Conservation (phyloP, 2,329 filamentous ascomycete genomes). For the Zarea fungicola region DNA sequence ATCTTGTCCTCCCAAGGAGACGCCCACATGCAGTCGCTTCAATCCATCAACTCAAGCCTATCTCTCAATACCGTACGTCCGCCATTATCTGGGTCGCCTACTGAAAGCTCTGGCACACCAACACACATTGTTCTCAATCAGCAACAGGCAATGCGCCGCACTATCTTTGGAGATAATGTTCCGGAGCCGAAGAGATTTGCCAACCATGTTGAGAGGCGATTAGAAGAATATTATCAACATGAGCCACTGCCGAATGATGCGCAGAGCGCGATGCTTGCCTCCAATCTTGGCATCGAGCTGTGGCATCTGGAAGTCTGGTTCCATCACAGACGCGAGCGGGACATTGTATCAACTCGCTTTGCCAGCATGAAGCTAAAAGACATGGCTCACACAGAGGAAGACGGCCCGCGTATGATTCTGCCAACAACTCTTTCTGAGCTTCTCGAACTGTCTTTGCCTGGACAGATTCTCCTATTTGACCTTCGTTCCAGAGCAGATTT, state of each 20-base stretch:
- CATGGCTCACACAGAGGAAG: slow-evolving; percentile 23
- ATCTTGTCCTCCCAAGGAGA: background rate
- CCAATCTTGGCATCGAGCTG: slow-evolving; percentile 47
- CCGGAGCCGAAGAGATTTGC: slow-evolving; percentile 42
- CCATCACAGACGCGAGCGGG: slow-evolving; percentile 46
- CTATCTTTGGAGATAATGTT: slow-evolving; percentile 33
- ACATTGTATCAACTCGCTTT: slow-evolving; percentile 39
- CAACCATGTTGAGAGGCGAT: slow-evolving; percentile 42
- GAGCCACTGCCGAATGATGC: slow-evolving; percentile 44
- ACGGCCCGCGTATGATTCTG: slow-evolving; percentile 43
- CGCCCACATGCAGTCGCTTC: background rate
- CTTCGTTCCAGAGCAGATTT: slow-evolving; percentile 43
- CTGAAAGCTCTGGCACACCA: slow-evolving; percentile 26
- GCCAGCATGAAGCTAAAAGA: slow-evolving; percentile 39
- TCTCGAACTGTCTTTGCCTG: slow-evolving; percentile 44
- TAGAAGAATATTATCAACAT: slow-evolving; percentile 49
- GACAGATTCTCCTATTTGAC: slow-evolving; percentile 44
- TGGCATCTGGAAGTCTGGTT: slow-evolving; percentile 52
- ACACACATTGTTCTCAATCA: slow-evolving; percentile 42
- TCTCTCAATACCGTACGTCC: slow-evolving; percentile 21
- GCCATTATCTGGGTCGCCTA: slow-evolving; percentile 13
- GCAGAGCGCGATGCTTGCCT: slow-evolving; percentile 49
- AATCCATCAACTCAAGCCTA: slow-evolving; percentile 1
- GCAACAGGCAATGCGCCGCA: slow-evolving; percentile 35
- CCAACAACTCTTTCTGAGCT: slow-evolving; percentile 46